Conservation (phyloP, 192 early-diverging fungal genomes). For the Podila minutissima region DNA sequence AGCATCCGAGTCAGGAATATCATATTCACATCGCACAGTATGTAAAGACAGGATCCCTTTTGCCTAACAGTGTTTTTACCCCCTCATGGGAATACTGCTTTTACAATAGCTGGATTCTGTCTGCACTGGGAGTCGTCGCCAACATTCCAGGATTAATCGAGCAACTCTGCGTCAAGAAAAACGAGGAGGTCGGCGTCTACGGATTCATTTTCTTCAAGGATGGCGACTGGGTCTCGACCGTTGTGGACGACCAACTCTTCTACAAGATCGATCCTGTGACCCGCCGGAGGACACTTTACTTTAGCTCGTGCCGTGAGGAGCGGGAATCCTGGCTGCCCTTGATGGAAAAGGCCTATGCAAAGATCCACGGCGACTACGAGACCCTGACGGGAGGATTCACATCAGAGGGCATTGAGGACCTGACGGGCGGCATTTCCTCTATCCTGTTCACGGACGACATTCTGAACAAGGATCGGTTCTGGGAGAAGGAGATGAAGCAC, state of each 20-base stretch:
- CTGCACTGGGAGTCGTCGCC: conserved; percentile 54
- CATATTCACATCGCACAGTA: too few relatives aligned
- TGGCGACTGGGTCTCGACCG: conserved; percentile 63
- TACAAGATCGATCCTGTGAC: conserved; percentile 28
- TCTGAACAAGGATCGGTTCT: conserved; percentile 62
- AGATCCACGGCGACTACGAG: conserved; percentile 64
- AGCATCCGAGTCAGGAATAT: background rate
- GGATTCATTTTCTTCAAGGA: conserved; percentile 69
- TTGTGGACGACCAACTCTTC: conserved; percentile 64
- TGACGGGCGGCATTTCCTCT: conserved; percentile 62
- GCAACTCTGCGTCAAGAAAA: conserved; percentile 61
- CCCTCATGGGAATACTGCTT: too few relatives aligned
- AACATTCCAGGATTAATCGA: conserved; percentile 57
- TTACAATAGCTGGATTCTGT: conserved; percentile 50
- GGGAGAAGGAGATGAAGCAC: conserved; percentile 62
- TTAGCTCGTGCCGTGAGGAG: conserved; percentile 51
- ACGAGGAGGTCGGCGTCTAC: conserved; percentile 64
- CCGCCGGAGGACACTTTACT: conserved; percentile 25
- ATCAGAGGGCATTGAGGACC: conserved; percentile 63
- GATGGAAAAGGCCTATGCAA: conserved; percentile 70
- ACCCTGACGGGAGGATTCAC: conserved; percentile 54
- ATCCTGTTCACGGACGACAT: conserved; percentile 55
- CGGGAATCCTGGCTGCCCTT: conserved; percentile 68
- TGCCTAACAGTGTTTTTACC: too few relatives aligned
- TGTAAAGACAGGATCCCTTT: too few relatives aligned